These are phyloP conservation scores for Cylindrodendrum hubeiense DNA, from an alignment of 2,329 filamentous ascomycete species.

Conservation along the genomic window DNA sequence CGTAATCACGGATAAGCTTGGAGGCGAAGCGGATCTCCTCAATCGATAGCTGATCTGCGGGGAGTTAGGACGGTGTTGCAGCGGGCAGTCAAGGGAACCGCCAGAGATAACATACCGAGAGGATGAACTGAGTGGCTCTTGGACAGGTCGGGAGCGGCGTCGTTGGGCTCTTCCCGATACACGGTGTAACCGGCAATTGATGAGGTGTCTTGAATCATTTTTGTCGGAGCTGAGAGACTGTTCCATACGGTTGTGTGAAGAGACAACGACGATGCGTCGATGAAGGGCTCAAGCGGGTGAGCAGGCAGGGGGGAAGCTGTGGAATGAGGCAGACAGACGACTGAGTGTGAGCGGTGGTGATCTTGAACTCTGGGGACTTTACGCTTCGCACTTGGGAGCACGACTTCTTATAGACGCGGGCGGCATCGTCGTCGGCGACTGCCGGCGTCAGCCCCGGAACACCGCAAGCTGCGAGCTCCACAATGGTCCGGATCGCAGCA, in stretches of 20 bases:
- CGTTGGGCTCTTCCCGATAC: slow-evolving; percentile 56
- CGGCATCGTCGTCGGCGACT: slow-evolving; percentile 21
- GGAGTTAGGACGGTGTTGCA: slow-evolving; percentile 10
- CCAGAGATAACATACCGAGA: slow-evolving; percentile 45
- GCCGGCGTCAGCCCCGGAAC: slow-evolving; percentile 25
- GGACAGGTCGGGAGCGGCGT: slow-evolving; percentile 50
- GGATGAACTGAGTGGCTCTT: slow-evolving; percentile 51
- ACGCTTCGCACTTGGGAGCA: slow-evolving; percentile 23
- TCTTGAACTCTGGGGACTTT: not conserved
- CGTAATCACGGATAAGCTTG: slow-evolving; percentile 60
- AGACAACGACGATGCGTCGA: slow-evolving; percentile 17
- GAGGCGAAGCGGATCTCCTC: slow-evolving; percentile 65
- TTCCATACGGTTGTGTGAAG: slow-evolving; percentile 42
- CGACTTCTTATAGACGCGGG: slow-evolving; percentile 42
- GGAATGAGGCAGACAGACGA: not conserved
- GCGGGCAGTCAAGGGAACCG: not conserved
- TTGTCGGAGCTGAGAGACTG: slow-evolving; percentile 41
- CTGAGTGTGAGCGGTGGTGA: no score
- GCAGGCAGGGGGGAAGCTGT: not conserved
- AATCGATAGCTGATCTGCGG: slow-evolving; percentile 64
- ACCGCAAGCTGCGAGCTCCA: not conserved
- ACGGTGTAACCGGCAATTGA: slow-evolving; percentile 60
- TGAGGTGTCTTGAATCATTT: slow-evolving; percentile 57
- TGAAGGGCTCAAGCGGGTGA: not conserved
- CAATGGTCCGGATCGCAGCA: not conserved